phyloP scores from a whole-genome alignment of 208 protist genomes.

The Leptomonas pyrrhocoris region DNA sequence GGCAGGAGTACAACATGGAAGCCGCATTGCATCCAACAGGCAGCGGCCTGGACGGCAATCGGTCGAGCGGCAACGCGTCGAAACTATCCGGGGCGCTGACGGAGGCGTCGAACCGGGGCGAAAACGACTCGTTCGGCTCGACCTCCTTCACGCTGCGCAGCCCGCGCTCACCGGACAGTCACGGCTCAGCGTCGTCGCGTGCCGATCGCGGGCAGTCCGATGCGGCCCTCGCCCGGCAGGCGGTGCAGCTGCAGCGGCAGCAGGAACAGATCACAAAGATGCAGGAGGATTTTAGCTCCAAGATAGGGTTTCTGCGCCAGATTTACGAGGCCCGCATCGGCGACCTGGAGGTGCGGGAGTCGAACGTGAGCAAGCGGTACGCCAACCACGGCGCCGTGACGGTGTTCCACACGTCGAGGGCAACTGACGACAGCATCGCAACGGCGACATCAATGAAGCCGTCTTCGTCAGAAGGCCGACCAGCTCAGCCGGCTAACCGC shows the following conservation, averaged over 20 bases:
- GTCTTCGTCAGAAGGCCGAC: not conserved
- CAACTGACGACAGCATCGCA: not conserved
- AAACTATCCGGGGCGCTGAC: not conserved
- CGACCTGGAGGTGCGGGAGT: constrained; percentile 86
- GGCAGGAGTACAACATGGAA: constrained; percentile 48
- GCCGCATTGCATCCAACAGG: constrained; percentile 70
- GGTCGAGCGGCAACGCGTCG: not conserved
- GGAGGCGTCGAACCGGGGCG: not conserved
- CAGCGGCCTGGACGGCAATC: constrained; percentile 14
- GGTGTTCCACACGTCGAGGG: not conserved
- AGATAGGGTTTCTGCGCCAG: constrained; percentile 86
- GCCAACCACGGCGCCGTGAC: not conserved
- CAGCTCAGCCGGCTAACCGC: not conserved
- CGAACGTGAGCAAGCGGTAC: constrained; percentile 38
- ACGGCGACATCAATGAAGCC: constrained; percentile 8
- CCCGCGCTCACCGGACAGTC: constrained; percentile 11
- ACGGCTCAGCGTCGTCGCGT: constrained; percentile 8
- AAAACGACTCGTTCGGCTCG: constrained; percentile 3
- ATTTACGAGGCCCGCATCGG: constrained; percentile 92
- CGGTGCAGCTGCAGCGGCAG: constrained; percentile 60
- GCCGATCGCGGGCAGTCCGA: constrained; percentile 45
- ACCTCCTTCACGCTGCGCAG: not conserved
- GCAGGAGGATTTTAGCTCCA: constrained; percentile 87
- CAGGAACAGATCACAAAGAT: constrained; percentile 79
- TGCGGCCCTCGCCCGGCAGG: constrained; percentile 53